These are phyloP conservation scores for Trametes sanguinea DNA, from an alignment of 768 basidiomycete species.

Conservation along the genomic window DNA sequence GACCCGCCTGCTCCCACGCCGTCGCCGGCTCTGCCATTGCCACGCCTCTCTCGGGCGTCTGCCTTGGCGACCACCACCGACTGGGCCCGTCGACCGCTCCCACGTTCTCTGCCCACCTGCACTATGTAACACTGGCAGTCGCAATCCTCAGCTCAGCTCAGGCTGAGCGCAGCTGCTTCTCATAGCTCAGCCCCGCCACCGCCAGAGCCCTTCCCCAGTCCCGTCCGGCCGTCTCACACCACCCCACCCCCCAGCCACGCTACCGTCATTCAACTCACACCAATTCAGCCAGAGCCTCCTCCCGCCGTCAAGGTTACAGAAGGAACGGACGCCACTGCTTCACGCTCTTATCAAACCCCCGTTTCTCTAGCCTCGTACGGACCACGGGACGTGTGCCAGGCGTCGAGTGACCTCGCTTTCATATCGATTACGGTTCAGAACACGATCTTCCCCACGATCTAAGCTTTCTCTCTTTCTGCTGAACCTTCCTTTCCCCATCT, in stretches of 20 bases:
- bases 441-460: constrained; percentile 19
- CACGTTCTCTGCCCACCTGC: not conserved
- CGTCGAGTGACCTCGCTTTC: not conserved
- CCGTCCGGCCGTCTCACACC: not conserved
- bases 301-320: not conserved
- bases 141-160: not conserved
- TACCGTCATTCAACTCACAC: not conserved
- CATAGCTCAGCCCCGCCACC: too few relatives aligned
- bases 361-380: not conserved
- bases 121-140: too few relatives aligned
- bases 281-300: constrained; percentile 1
- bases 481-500: constrained; percentile 12
- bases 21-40: not conserved
- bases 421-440: constrained; percentile 1
- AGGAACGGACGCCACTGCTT: not conserved
- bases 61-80: not conserved
- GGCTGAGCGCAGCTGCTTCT: too few relatives aligned
- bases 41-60: constrained; percentile 11
- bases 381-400: not conserved
- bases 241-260: not conserved
- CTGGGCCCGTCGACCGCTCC: not conserved
- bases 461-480: constrained; percentile 5
- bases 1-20: not conserved
- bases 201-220: not conserved
- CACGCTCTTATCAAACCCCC: not conserved